These are phyloP conservation scores for Epichloe gansuensis DNA, from an alignment of 2,329 filamentous ascomycete species.

Conservation along the genomic window DNA sequence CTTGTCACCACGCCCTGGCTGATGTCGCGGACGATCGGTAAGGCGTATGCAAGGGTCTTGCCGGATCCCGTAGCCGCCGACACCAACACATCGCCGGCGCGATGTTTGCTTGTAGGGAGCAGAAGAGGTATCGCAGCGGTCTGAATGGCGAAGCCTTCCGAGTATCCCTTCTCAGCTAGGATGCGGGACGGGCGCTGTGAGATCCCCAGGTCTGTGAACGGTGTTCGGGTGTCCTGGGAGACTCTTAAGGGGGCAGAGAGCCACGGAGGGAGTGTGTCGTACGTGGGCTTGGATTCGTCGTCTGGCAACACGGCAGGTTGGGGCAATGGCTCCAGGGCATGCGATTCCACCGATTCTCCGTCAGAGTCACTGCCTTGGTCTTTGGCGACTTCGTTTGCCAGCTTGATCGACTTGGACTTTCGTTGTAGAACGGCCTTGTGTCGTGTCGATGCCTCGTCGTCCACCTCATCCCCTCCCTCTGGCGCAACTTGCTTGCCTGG, in stretches of 20 bases:
- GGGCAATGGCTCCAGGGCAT: constrained; percentile 69
- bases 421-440: constrained; percentile 43
- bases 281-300: constrained; percentile 47
- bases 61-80: constrained; percentile 91
- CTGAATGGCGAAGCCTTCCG: constrained; percentile 31
- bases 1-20: constrained; percentile 50
- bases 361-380: constrained; percentile 18
- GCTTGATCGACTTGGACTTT: constrained; percentile 40
- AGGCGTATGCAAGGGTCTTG: constrained; percentile 82
- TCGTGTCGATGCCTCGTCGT: constrained; percentile 20
- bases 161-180: constrained; percentile 46
- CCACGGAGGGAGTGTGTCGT: constrained; percentile 72
- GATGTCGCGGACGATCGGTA: constrained; percentile 72
- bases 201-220: constrained; percentile 54
- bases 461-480: constrained; percentile 13
- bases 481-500: constrained; percentile 10
- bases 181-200: constrained; percentile 43
- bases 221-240: constrained; percentile 41
- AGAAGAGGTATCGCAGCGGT: constrained; percentile 59
- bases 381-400: constrained; percentile 28
- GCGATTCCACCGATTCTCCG: constrained; percentile 32
- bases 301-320: constrained; percentile 56
- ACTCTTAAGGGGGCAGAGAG: constrained; percentile 62
- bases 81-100: constrained; percentile 69
- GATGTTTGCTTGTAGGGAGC: constrained; percentile 47